phyloP scores from a whole-genome alignment of 371 early-diverging fungal species.

The Lichtheimia ramosa region DNA sequence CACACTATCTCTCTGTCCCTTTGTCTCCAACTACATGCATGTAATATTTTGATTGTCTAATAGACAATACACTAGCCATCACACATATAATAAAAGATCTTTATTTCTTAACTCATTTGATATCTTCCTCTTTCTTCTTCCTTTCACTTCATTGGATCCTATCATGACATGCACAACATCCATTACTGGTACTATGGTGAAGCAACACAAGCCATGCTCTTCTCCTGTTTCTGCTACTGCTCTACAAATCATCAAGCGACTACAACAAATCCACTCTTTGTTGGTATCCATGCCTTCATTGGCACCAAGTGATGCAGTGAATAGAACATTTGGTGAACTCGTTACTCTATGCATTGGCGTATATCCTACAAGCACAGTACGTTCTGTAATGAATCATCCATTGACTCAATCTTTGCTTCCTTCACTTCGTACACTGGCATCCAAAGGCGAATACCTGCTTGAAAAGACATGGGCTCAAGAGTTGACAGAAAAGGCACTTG shows the following conservation, averaged over 20 bases:
- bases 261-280: conserved; percentile 1
- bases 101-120: too few relatives aligned
- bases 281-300: conserved; percentile 5
- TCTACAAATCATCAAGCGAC: too few relatives aligned
- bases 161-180: too few relatives aligned
- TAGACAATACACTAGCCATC: too few relatives aligned
- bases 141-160: neutral
- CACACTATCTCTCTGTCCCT: neutral
- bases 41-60: too few relatives aligned
- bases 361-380: conserved; percentile 7
- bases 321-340: conserved; percentile 28
- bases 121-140: neutral
- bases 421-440: conserved; percentile 23
- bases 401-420: conserved; percentile 9
- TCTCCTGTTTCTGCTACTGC: too few relatives aligned
- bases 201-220: too few relatives aligned
- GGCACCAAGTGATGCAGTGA: conserved; percentile 23
- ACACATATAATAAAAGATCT: too few relatives aligned
- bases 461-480: conserved; percentile 27
- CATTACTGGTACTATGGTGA: too few relatives aligned
- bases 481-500: neutral
- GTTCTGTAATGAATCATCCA: conserved; percentile 13
- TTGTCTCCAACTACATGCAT: too few relatives aligned
- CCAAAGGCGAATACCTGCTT: conserved; percentile 29
- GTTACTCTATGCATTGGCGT: conserved; percentile 23